These are phyloP conservation scores for Pyrus betulifolia DNA, from an alignment of 306 rosid genomes.

Conservation along the genomic window DNA sequence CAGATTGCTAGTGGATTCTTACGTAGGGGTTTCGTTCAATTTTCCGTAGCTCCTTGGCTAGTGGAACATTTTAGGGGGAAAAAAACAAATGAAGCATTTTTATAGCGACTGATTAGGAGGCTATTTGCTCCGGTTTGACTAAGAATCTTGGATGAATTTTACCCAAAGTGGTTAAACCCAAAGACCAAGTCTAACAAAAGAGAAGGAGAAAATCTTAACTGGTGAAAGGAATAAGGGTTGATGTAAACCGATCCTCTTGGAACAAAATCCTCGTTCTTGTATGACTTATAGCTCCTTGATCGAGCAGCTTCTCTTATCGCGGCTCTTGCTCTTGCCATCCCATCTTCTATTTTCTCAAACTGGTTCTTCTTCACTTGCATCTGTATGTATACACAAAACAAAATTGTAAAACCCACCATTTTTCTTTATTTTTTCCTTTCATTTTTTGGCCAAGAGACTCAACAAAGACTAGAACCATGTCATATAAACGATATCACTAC, in stretches of 20 bases:
- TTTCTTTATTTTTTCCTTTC: neutral
- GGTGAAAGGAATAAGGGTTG: constrained; percentile 44
- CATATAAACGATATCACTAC: neutral
- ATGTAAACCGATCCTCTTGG: constrained; percentile 40
- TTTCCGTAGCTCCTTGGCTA: no score
- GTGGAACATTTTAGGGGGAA: no score
- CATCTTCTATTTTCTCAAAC: constrained; percentile 25
- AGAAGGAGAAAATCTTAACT: constrained; percentile 31
- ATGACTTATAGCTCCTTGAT: constrained; percentile 17
- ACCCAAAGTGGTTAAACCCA: neutral
- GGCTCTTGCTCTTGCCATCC: constrained; percentile 36
- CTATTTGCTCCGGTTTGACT: neutral
- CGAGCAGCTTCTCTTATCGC: constrained; percentile 35
- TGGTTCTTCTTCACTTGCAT: neutral
- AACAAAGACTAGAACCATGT: neutral
- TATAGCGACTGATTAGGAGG: neutral
- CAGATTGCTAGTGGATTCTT: neutral
- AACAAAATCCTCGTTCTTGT: constrained; percentile 15
- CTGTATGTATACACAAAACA: neutral
- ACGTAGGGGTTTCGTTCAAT: neutral
- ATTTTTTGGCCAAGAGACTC: neutral
- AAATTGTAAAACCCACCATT: neutral
- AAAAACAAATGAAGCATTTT: neutral
- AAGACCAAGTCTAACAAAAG: neutral
- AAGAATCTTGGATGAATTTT: neutral